Evolutionary conservation across 257 asterid genomes (phyloP), one percentile per base, ranked within the genome.

Genomic region (Paulownia fortunei): DNA sequence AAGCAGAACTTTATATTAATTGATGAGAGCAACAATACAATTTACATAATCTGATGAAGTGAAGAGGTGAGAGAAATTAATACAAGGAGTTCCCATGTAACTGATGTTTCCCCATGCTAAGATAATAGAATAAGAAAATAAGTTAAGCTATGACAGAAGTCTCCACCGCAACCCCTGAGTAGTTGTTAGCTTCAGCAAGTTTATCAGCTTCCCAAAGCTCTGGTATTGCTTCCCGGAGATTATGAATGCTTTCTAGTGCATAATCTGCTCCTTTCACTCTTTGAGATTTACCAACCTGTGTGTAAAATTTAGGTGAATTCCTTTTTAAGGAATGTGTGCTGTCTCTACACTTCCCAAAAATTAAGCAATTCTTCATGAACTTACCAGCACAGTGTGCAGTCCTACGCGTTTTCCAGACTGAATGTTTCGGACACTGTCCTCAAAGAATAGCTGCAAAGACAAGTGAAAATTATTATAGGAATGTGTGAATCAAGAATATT

Each of bases 181-280:
- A 76, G 47, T 19, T 76, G 36, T 21, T 71, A 12, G 59, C 39
- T n/a, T 81, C 78, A 26, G 60, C 84, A 32, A 83, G 71, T 76
- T 84, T 91, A 39, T 89, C 92, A 16, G 78, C 82, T 84, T 90
- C 96, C 95, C 96, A 89, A 15, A 94, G 89, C 81, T 92, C 94
- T 9, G 99, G 96, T 16, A 91, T 80, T 32, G 95, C 98, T 86
- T 94, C 98, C n/a, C n/a, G n/a, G n/a, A 95, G 86, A 83, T 93
- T 93, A 62, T 92, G 98, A 37, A 96, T 92, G 82, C 95, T 96
- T 82, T 92, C 99, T 6, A 96, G 46, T 23, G 90, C 99, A 63
- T 90, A 90, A 82, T 96, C 97, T 63, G 98, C 97, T 11, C 97
- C 97, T 83, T 87, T 89, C 51, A 85, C 92, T 69, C 95, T 90